Percentiles rank a stretch among this genome's conserved stretches.
phyloP scores from a whole-genome alignment of 2,329 filamentous ascomycete genomes.

The Dothidotthia symphoricarpi region DNA sequence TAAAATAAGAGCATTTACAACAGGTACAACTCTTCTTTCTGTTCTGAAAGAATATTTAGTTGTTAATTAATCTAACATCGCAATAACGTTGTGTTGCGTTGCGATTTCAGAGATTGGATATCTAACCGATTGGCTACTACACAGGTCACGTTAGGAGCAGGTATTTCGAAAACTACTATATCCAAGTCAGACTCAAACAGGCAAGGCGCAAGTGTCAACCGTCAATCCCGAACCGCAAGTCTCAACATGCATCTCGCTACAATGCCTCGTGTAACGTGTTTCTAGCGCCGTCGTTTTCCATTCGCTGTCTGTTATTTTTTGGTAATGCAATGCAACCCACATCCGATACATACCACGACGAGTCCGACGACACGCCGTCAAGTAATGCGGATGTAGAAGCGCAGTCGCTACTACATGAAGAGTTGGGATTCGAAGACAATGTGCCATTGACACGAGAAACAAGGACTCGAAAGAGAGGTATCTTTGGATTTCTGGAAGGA shows the following conservation, averaged over 20 bases:
- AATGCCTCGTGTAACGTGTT: neutral
- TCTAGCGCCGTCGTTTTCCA: neutral
- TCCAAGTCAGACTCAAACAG: neutral
- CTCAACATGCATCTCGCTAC: constrained; percentile 4
- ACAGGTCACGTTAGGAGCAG: no score
- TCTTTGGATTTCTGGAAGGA: constrained; percentile 41
- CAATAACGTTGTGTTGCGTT: no score
- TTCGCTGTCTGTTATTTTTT: neutral
- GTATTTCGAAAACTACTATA: no score
- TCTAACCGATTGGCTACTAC: no score
- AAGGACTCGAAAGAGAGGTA: constrained; percentile 4
- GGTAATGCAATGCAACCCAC: neutral
- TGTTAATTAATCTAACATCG: no score
- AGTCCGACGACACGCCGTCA: constrained; percentile 8
- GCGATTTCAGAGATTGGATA: no score
- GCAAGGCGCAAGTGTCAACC: constrained; percentile 2
- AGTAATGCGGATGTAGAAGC: constrained; percentile 29
- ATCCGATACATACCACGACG: constrained; percentile 6
- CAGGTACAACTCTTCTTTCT: no score
- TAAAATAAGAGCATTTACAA: no score
- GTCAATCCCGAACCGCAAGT: constrained; percentile 5
- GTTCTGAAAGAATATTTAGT: no score
- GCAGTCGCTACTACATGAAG: constrained; percentile 25
- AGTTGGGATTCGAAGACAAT: constrained; percentile 27
- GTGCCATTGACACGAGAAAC: constrained; percentile 1